Conservation (phyloP, 768 basidiomycete genomes). For the Collybiopsis confluens region DNA sequence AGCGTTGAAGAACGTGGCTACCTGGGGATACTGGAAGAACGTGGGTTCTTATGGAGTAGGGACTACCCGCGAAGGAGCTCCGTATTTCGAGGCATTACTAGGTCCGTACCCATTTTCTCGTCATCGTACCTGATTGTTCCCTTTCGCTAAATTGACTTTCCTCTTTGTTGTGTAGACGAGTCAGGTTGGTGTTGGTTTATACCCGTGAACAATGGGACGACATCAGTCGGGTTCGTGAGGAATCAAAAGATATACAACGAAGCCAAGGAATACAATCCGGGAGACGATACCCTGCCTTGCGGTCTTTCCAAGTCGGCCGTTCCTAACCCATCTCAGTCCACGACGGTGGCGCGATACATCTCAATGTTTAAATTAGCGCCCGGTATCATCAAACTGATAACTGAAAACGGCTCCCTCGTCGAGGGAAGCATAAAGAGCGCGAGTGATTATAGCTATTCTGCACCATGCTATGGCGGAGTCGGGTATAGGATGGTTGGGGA, state of each 20-base stretch:
- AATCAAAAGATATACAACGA: slow-evolving; percentile 46
- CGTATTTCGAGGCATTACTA: slow-evolving; percentile 69
- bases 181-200: slow-evolving; percentile 74
- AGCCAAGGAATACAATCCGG: slow-evolving; percentile 17
- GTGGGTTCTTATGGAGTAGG: slow-evolving; percentile 47
- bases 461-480: slow-evolving; percentile 48
- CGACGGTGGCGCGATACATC: slow-evolving; percentile 22
- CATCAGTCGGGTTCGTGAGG: slow-evolving; percentile 60
- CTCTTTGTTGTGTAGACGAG: slow-evolving; percentile 40
- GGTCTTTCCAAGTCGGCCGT: slow-evolving; percentile 17
- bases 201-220: slow-evolving; percentile 58
- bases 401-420: slow-evolving; percentile 27
- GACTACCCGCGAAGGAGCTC: slow-evolving; percentile 51
- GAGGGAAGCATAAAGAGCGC: slow-evolving; percentile 47
- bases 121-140: background rate
- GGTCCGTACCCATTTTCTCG: slow-evolving; percentile 34
- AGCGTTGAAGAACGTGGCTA: slow-evolving; percentile 67
- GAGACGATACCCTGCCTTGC: slow-evolving; percentile 19
- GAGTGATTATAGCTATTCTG: slow-evolving; percentile 63
- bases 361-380: slow-evolving; percentile 22
- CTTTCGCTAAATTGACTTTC: background rate
- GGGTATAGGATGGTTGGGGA: slow-evolving; percentile 63
- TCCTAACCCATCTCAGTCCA: slow-evolving; percentile 18
- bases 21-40: slow-evolving; percentile 75
- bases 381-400: slow-evolving; percentile 15